A percentile compares a stretch with the other conserved stretches of the same genome.
Conservation (phyloP, 2,329 filamentous ascomycete genomes). For the Hypoxylon rubiginosum region DNA sequence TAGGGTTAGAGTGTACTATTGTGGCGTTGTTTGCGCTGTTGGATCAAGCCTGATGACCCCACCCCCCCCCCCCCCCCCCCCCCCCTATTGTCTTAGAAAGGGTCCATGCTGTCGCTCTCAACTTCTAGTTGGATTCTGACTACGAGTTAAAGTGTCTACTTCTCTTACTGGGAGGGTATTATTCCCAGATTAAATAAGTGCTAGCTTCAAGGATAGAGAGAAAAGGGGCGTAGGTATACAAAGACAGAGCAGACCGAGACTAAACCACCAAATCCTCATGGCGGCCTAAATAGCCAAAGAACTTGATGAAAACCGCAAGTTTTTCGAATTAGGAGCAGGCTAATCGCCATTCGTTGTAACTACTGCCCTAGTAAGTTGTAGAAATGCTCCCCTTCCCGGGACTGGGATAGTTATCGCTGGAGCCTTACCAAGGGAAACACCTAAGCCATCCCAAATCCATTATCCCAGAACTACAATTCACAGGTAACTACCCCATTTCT, state of each 20-base stretch:
- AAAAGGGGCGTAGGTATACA: not conserved
- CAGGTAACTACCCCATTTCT: not conserved
- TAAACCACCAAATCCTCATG: not conserved
- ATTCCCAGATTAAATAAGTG: constrained; percentile 4
- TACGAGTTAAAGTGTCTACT: constrained; percentile 17
- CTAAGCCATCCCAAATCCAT: not conserved
- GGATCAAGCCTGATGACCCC: not conserved
- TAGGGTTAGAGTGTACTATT: not conserved
- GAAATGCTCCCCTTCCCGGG: no score
- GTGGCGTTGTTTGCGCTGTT: constrained; percentile 7
- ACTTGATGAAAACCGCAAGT: not conserved
- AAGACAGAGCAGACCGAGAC: not conserved
- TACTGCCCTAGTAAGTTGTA: no score
- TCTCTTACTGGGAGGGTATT: constrained; percentile 7
- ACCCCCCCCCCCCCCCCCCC: constrained; percentile 4
- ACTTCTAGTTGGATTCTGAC: constrained; percentile 30
- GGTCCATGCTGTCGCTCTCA: not conserved
- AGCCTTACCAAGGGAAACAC: not conserved
- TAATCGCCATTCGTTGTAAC: no score
- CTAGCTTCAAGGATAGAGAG: not conserved
- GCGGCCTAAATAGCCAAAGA: not conserved
- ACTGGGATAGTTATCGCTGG: no score
- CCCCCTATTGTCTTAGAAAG: constrained; percentile 7
- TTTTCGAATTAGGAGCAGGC: no score
- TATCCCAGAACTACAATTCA: constrained; percentile 1